Conservation (phyloP, 345 rosid genomes). For the Noccaea caerulescens region DNA sequence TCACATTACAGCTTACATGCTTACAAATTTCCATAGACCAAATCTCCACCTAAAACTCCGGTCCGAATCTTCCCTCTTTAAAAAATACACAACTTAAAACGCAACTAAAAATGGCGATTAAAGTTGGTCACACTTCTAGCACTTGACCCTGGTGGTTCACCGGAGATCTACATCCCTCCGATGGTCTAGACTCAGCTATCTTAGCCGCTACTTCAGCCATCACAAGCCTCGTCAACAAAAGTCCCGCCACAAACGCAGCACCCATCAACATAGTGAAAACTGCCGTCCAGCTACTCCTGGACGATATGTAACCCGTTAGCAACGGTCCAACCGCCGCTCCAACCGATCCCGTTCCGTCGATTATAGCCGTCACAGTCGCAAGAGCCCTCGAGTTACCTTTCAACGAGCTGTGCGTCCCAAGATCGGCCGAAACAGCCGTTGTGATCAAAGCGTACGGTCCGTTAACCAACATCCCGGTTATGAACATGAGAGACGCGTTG, state of each 20-base stretch:
- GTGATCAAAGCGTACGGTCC: conserved; percentile 96
- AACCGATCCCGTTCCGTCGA: conserved; percentile 95
- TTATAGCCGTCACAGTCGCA: conserved; percentile 96
- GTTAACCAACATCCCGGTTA: conserved; percentile 87
- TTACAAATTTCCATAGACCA: conserved; percentile 40
- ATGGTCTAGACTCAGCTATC: conserved; percentile 54
- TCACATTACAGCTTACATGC: conserved; percentile 36
- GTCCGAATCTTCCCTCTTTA: conserved; percentile 28
- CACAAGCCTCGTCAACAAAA: conserved; percentile 76
- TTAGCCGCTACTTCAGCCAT: conserved; percentile 77
- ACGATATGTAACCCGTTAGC: conserved; percentile 84
- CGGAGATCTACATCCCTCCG: conserved; percentile 37
- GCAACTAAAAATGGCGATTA: conserved; percentile 35
- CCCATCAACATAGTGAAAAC: conserved; percentile 95
- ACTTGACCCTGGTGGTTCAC: conserved; percentile 35
- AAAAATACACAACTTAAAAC: conserved; percentile 19
- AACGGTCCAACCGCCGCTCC: conserved; percentile 98
- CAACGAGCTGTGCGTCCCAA: conserved; percentile 92
- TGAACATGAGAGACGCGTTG: conserved; percentile 71
- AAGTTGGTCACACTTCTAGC: conserved; percentile 39
- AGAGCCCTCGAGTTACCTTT: conserved; percentile 87
- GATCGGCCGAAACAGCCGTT: conserved; percentile 93
- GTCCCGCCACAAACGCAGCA: conserved; percentile 80
- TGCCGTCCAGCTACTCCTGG: conserved; percentile 75
- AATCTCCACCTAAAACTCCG: conserved; percentile 22